These are phyloP conservation scores for Globisporangium orthogonon DNA, from an alignment of 352 stramenopile species.

Conservation along the genomic window DNA sequence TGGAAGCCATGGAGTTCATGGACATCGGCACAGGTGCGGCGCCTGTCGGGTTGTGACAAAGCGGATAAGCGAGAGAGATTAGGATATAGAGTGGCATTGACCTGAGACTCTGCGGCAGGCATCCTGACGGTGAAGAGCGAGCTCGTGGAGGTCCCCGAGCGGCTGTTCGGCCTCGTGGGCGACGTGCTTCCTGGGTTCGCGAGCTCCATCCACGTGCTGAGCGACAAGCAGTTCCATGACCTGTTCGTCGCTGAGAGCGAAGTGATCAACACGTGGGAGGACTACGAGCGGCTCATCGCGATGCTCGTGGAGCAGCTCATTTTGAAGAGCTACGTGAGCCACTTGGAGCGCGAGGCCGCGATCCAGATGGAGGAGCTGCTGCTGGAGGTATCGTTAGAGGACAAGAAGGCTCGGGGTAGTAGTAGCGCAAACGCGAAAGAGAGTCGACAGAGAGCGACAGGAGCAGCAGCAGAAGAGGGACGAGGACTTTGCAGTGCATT, in stretches of 20 bases:
- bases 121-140: slow-evolving; percentile 85
- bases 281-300: slow-evolving; percentile 77
- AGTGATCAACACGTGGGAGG: slow-evolving; percentile 73
- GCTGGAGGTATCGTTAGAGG: slow-evolving; percentile 42
- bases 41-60: no score
- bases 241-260: slow-evolving; percentile 79
- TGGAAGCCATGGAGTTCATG: slow-evolving; percentile 89
- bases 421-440: neutral
- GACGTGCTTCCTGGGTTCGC: slow-evolving; percentile 64
- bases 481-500: neutral
- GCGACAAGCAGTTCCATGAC: slow-evolving; percentile 50
- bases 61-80: neutral
- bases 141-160: slow-evolving; percentile 55
- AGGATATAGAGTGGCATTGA: neutral
- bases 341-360: slow-evolving; percentile 61
- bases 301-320: slow-evolving; percentile 85
- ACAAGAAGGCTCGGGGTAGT: slow-evolving; percentile 2
- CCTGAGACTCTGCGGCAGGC: slow-evolving; percentile 18
- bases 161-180: slow-evolving; percentile 59
- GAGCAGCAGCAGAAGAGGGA: neutral
- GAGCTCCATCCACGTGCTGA: slow-evolving; percentile 53
- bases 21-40: slow-evolving; percentile 63
- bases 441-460: neutral
- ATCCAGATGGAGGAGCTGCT: slow-evolving; percentile 75
- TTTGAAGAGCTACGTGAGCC: slow-evolving; percentile 58